phyloP scores from a whole-genome alignment of 1,284 basidiomycete genomes.

The Leccinum subrobustum region DNA sequence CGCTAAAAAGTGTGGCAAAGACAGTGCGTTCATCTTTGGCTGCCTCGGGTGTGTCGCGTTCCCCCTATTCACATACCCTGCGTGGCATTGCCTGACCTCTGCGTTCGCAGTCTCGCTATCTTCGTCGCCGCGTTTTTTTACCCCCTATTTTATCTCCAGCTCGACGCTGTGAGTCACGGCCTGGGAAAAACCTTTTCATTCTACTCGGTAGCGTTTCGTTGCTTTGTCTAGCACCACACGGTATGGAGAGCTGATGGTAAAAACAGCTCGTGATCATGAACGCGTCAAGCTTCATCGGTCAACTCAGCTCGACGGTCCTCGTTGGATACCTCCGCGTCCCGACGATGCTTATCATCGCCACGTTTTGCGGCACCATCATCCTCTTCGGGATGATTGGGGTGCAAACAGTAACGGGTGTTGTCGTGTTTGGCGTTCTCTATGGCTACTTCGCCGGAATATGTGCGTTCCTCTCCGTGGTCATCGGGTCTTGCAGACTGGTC shows the following conservation, averaged over 20 bases:
- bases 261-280: slow-evolving; percentile 35
- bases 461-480: slow-evolving; percentile 19
- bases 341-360: slow-evolving; percentile 17
- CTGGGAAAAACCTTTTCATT: slow-evolving; percentile 31
- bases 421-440: slow-evolving; percentile 34
- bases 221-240: not conserved
- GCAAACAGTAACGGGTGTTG: slow-evolving; percentile 24
- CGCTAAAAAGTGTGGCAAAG: slow-evolving; percentile 22
- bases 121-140: slow-evolving; percentile 31
- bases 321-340: slow-evolving; percentile 23
- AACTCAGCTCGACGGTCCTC: slow-evolving; percentile 27
- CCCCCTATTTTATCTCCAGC: slow-evolving; percentile 35
- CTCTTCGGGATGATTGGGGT: slow-evolving; percentile 34
- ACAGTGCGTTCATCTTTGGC: slow-evolving; percentile 29
- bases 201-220: slow-evolving; percentile 31
- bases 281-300: slow-evolving; percentile 32
- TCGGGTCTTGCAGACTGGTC: not conserved
- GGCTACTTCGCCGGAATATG: slow-evolving; percentile 43
- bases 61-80: fast-evolving
- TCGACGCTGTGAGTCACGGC: slow-evolving; percentile 25
- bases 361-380: slow-evolving; percentile 32
- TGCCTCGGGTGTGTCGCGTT: slow-evolving; percentile 23
- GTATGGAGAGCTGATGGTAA: not conserved
- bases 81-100: not conserved
- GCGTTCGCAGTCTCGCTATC: slow-evolving; percentile 15